A percentile compares a stretch with the other conserved stretches of the same genome.
These are phyloP conservation scores for Malus sieversii DNA, from an alignment of 306 rosid species.

Conservation along the genomic window DNA sequence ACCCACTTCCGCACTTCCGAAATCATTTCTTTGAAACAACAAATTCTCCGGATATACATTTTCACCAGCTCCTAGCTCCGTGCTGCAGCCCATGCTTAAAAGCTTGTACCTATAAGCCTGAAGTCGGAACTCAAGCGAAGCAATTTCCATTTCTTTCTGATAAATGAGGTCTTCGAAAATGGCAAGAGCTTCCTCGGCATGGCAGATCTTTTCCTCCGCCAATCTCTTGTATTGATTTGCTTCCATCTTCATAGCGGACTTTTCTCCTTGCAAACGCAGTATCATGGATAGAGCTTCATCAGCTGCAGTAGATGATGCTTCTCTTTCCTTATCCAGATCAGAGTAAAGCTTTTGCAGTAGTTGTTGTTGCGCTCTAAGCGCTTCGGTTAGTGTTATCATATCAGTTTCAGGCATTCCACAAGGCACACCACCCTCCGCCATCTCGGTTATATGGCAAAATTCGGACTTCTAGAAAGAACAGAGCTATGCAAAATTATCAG, in stretches of 20 bases:
- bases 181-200: constrained; percentile 67
- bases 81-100: constrained; percentile 38
- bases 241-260: constrained; percentile 90
- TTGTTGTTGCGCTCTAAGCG: constrained; percentile 65
- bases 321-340: constrained; percentile 88
- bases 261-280: constrained; percentile 85
- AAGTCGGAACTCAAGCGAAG: constrained; percentile 73
- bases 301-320: constrained; percentile 79
- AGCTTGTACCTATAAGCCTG: constrained; percentile 65
- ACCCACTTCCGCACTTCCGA: constrained; percentile 26
- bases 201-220: constrained; percentile 85
- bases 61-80: constrained; percentile 47
- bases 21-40: constrained; percentile 31
- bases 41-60: constrained; percentile 43
- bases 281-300: constrained; percentile 92
- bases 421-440: constrained; percentile 32
- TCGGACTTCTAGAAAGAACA: constrained; percentile 22
- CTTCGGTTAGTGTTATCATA: constrained; percentile 47
- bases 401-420: constrained; percentile 51
- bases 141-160: constrained; percentile 80
- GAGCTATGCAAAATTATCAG: neutral
- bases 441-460: constrained; percentile 14
- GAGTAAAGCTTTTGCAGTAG: constrained; percentile 67
- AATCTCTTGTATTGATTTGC: constrained; percentile 83
- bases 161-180: constrained; percentile 61